A percentile compares a stretch with the other conserved stretches of the same genome.
Conservation (phyloP, 1,284 basidiomycete genomes). For the Boletus subluridellus region DNA sequence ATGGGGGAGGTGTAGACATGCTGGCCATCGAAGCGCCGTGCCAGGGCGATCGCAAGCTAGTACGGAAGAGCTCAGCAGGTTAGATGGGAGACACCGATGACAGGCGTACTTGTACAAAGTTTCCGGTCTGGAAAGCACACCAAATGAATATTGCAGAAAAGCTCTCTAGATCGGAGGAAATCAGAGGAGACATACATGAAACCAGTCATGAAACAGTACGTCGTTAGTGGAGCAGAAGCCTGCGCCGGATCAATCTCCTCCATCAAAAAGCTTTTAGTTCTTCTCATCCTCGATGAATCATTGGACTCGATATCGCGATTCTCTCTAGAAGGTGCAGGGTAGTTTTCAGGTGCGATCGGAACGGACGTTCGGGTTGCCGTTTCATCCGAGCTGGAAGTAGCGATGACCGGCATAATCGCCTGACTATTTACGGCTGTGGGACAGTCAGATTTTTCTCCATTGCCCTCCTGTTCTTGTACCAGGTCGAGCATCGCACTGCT, state of each 20-base stretch:
- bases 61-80: too few species aligned
- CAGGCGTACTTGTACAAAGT: too few species aligned
- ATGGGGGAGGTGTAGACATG: slow-evolving; percentile 35
- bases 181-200: slow-evolving; percentile 56
- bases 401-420: not conserved
- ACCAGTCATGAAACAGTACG: slow-evolving; percentile 85
- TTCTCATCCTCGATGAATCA: slow-evolving; percentile 7
- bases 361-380: not conserved
- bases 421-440: not conserved
- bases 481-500: not conserved
- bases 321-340: not conserved
- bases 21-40: slow-evolving; percentile 53
- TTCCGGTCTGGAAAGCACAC: too few species aligned
- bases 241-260: slow-evolving; percentile 60
- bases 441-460: not conserved
- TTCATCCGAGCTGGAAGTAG: not conserved
- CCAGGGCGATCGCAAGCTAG: too few species aligned
- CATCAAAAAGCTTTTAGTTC: slow-evolving; percentile 33
- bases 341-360: not conserved
- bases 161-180: too few species aligned
- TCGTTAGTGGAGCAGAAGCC: slow-evolving; percentile 59
- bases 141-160: too few species aligned
- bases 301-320: slow-evolving; percentile 13
- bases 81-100: too few species aligned
- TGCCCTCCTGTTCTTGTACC: too few species aligned